A percentile compares a stretch with the other conserved stretches of the same genome.
Conservation (phyloP, 306 rosid genomes). For the Dalbergia cultrata region DNA sequence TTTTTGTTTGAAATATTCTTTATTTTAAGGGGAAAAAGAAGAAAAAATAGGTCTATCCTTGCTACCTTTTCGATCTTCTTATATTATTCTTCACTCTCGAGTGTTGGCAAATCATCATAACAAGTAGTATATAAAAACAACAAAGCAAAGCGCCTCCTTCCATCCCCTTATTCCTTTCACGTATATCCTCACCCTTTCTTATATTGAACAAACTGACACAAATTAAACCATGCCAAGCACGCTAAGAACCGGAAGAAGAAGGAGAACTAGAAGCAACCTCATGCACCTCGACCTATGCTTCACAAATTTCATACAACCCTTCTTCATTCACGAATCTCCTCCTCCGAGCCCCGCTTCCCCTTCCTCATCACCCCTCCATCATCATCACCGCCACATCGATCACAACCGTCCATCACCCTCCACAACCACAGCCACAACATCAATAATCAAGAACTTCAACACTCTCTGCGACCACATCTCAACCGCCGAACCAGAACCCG, state of each 20-base stretch:
- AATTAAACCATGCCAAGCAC: too few species aligned
- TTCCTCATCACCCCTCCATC: constrained; percentile 3
- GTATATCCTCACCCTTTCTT: too few species aligned
- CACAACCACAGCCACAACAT: constrained; percentile 30
- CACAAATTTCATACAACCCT: constrained; percentile 60
- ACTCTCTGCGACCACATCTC: constrained; percentile 58
- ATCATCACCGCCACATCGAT: neutral
- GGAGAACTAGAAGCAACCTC: constrained; percentile 46
- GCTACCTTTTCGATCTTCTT: neutral
- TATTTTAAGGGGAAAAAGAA: neutral
- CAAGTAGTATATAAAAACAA: constrained; percentile 4
- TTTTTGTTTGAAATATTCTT: neutral
- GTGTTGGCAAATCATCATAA: constrained; percentile 20
- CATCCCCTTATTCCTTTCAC: too few species aligned
- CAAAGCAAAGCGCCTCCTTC: neutral
- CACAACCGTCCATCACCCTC: constrained; percentile 41
- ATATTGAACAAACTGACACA: too few species aligned
- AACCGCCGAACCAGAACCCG: neutral
- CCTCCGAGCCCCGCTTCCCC: constrained; percentile 17
- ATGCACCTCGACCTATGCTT: constrained; percentile 70
- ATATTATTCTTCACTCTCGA: constrained; percentile 1
- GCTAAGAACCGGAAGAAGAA: neutral
- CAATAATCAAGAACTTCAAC: constrained; percentile 70
- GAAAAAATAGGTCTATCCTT: neutral
- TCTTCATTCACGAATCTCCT: constrained; percentile 36